phyloP scores from a whole-genome alignment of 208 protist species.

The Blechomonas ayalai region DNA sequence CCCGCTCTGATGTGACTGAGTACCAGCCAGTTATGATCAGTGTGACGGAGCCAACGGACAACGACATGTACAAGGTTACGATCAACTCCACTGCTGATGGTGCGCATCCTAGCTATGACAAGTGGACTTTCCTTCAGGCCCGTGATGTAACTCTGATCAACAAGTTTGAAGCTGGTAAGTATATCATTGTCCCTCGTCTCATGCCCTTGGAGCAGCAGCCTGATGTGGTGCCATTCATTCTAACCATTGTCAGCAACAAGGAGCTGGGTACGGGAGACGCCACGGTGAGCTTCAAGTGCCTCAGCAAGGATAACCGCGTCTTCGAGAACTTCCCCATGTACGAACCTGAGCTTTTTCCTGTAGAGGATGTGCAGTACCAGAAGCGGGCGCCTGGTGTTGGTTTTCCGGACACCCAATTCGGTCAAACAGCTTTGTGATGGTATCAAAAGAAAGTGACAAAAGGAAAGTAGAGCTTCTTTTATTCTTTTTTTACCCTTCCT shows the following conservation, averaged over 20 bases:
- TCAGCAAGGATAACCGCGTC: conserved; percentile 57
- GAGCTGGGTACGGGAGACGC: conserved; percentile 43
- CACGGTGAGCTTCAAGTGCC: conserved; percentile 41
- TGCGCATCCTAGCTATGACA: conserved; percentile 38
- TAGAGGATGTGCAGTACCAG: conserved; percentile 53
- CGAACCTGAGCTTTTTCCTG: conserved; percentile 28
- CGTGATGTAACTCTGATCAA: conserved; percentile 69
- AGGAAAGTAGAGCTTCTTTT: neutral
- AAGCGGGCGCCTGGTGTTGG: conserved; percentile 35
- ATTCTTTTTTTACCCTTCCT: neutral
- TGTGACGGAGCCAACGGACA: conserved; percentile 41
- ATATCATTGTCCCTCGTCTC: conserved; percentile 65
- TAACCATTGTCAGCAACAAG: conserved; percentile 47
- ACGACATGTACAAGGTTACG: conserved; percentile 53
- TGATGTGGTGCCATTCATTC: conserved; percentile 35
- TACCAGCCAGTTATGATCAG: conserved; percentile 84
- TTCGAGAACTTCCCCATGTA: conserved; percentile 85
- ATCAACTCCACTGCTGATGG: conserved; percentile 72
- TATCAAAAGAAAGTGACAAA: conserved; percentile 9
- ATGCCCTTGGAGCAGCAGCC: conserved; percentile 23
- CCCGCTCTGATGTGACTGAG: conserved; percentile 20
- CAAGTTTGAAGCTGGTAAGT: conserved; percentile 60
- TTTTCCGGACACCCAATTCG: conserved; percentile 46
- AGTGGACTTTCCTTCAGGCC: conserved; percentile 77
- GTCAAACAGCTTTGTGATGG: conserved; percentile 29